A percentile compares a stretch with the other conserved stretches of the same genome.
phyloP scores from a whole-genome alignment of 192 early-diverging fungal species.

The Allomyces arbusculus region DNA sequence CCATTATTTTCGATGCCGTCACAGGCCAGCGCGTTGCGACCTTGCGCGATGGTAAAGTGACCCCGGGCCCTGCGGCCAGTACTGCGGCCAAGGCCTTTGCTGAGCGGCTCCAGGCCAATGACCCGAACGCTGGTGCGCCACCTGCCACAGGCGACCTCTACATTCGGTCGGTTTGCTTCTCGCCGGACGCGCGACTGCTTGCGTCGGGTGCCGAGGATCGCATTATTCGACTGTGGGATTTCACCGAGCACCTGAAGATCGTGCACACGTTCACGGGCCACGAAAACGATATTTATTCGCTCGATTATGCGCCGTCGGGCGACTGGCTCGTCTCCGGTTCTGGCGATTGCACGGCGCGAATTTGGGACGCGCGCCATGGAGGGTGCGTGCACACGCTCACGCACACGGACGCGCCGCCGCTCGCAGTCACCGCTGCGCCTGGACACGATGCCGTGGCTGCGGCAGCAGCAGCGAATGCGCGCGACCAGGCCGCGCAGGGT shows the following conservation, averaged over 20 bases:
- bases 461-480: no score
- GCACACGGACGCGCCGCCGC: conserved; percentile 41
- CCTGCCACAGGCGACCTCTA: conserved; percentile 48
- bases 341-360: conserved; percentile 59
- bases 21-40: conserved; percentile 40
- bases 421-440: conserved; percentile 3
- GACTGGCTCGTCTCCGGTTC: conserved; percentile 71
- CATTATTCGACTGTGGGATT: conserved; percentile 69
- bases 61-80: no score
- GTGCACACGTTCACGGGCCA: conserved; percentile 59
- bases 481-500: no score
- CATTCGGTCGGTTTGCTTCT: conserved; percentile 89
- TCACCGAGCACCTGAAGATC: conserved; percentile 29
- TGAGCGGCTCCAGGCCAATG: background rate
- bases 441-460: background rate
- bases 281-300: conserved; percentile 87
- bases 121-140: background rate
- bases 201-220: conserved; percentile 95
- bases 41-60: background rate
- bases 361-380: conserved; percentile 72
- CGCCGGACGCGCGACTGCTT: conserved; percentile 69
- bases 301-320: conserved; percentile 88
- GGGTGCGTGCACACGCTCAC: conserved; percentile 45
- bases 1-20: conserved; percentile 70
- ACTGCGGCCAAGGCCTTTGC: no score